Evolutionary conservation across 129 eudicot species (phyloP).

Genomic region (Pittosporum tobira): DNA sequence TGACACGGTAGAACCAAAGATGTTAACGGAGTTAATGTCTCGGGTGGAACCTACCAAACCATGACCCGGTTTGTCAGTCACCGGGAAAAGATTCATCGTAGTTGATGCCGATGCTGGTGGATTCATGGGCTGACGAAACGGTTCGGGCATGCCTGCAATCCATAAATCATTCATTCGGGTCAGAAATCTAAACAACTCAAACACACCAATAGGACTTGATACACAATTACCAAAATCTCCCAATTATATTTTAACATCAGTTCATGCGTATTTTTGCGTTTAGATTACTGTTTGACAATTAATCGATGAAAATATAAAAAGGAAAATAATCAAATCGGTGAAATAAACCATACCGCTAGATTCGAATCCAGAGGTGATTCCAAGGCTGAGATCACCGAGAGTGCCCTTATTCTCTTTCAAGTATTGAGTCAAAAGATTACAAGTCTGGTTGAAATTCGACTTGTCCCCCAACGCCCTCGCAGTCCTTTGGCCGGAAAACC

Average conservation of each 20-base stretch:
- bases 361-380: constrained; percentile 10
- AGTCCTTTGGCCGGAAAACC: constrained; percentile 40
- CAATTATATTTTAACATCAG: no score
- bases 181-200: no score
- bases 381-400: constrained; percentile 55
- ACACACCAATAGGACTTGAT: no score
- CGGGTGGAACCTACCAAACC: no score
- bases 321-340: not conserved
- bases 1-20: constrained; percentile 11
- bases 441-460: constrained; percentile 61
- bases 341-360: constrained; percentile 2
- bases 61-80: constrained; percentile 6
- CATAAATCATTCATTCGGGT: constrained; percentile 8
- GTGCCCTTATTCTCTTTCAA: constrained; percentile 71
- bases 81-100: constrained; percentile 42
- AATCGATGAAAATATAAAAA: not conserved
- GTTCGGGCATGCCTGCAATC: constrained; percentile 19
- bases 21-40: constrained; percentile 9
- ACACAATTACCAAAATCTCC: no score
- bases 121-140: not conserved
- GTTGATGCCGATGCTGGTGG: constrained; percentile 20
- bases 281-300: not conserved
- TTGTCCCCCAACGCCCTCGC: constrained; percentile 27
- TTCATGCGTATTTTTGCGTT: no score
- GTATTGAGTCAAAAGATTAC: constrained; percentile 67